Base-by-base conservation (phyloP, 2,329 filamentous ascomycete species). In the Thermoascus crustaceus region DNA sequence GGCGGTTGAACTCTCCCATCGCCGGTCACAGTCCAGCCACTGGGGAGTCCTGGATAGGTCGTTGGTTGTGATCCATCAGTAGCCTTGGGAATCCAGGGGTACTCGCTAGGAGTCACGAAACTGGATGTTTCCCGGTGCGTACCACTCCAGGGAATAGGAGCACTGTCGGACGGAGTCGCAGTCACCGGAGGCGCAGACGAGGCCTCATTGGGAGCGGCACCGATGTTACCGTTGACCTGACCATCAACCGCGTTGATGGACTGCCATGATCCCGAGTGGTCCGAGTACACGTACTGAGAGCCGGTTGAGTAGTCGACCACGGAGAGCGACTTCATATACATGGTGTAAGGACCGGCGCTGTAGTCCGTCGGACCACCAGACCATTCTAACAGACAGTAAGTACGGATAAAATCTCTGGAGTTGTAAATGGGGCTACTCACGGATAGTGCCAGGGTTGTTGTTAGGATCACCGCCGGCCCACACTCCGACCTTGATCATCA, bases 291-390 rank as follows among this genome's bases (percentile, higher is more conserved):
- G 69, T 98, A 98, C 44, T 82, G 69, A 11, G 74, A 80, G 35
- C 91, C 91, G 1, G 88, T 95, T 14, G 88, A 95, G 68, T 96
- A 98, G 67, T 98, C 91, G 34, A 80, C 80, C 26, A 94, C 76
- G 36, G 73, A 69, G 48, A 95, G 63, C 19, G 75, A 82, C 60
- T 82, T 75, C 54, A 96, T 80, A 35, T 75, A 67, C 88, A 96
- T 96, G 44, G 72, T 78, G 66, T 83, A 98, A 1, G 91, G 91
- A 0, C 85, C 89, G 44, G 80, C 54, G 38, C 73, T 72, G 66
- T 91, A 98, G 64, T 95, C 78, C 32, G 86, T 94, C 32, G 76
- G 73, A 9, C 91, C 91, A 37, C 82, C 76, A 38, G 91, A 85
- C 91, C 91, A 98, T 45, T 78, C 70, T 68, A 40, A 4, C 18